Evolutionary conservation across 768 basidiomycete genomes (phyloP).

Genomic region (Naganishia vishniacii): DNA sequence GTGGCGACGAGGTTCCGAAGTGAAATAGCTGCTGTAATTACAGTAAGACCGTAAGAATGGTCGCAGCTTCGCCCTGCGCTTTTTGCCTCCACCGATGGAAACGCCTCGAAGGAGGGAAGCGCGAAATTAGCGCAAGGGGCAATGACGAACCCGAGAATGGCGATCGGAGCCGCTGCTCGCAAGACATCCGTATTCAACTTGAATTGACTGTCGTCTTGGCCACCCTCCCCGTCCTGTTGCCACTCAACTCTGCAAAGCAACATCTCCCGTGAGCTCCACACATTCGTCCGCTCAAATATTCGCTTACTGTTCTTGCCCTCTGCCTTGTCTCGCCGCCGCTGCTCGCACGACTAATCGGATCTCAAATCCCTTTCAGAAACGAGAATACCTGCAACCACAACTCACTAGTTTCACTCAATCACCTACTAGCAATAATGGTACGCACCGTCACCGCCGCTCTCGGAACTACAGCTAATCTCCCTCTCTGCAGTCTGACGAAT

Average conservation of each 20-base stretch:
- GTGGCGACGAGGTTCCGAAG: no score
- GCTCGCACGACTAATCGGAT: not conserved
- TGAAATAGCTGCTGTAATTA: no score
- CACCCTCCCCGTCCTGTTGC: not conserved
- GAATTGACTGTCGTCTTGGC: not conserved
- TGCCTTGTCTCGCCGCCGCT: not conserved
- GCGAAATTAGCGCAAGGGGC: not conserved
- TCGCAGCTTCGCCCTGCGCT: no score
- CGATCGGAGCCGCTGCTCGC: slow-evolving; percentile 3
- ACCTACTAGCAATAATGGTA: slow-evolving; percentile 19
- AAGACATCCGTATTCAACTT: not conserved
- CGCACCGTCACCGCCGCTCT: not conserved
- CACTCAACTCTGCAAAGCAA: not conserved
- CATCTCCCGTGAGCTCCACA: not conserved
- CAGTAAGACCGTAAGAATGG: no score
- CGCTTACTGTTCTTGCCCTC: not conserved
- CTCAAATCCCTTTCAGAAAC: no score
- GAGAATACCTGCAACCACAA: no score
- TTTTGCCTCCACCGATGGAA: slow-evolving; percentile 15
- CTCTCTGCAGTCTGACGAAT: slow-evolving; percentile 37
- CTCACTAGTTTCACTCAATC: not conserved
- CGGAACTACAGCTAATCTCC: not conserved
- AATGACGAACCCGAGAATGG: slow-evolving; percentile 13
- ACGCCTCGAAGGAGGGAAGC: slow-evolving; percentile 16
- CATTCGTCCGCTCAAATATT: no score